A percentile compares a stretch with the other conserved stretches of the same genome.
These are phyloP conservation scores for Betula pendula DNA, from an alignment of 306 rosid genomes.

Conservation along the genomic window DNA sequence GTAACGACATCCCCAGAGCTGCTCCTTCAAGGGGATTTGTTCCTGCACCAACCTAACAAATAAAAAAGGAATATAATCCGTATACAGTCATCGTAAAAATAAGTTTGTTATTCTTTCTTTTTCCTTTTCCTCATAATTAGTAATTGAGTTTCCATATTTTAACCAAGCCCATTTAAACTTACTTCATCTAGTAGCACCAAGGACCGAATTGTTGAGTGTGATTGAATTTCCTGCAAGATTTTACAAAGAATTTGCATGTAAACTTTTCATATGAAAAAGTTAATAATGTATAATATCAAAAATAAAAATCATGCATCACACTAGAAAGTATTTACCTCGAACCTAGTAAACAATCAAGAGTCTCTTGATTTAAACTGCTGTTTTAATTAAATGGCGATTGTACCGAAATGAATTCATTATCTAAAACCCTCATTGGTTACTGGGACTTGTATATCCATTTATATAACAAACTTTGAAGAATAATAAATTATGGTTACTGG, in stretches of 20 bases:
- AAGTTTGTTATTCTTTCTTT: not conserved
- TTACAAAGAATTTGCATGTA: slow-evolving; percentile 12
- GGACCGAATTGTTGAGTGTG: slow-evolving; percentile 67
- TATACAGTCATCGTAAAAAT: not conserved
- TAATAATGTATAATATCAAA: slow-evolving; percentile 9
- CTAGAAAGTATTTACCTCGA: not conserved
- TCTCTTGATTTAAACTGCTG: not conserved
- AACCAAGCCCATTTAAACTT: slow-evolving; percentile 26
- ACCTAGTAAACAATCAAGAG: not conserved
- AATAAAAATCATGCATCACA: not conserved
- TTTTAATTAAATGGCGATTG: not conserved
- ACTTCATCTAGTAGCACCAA: slow-evolving; percentile 92
- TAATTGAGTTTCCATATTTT: slow-evolving; percentile 15
- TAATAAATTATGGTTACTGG: not conserved
- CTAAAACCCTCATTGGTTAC: not conserved
- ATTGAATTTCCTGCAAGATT: slow-evolving; percentile 71
- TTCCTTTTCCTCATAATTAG: slow-evolving; percentile 12
- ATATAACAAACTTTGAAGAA: not conserved
- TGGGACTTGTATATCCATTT: not conserved
- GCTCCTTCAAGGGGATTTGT: slow-evolving; percentile 99
- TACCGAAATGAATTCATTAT: not conserved
- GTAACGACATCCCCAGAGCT: slow-evolving; percentile 84
- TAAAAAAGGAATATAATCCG: slow-evolving; percentile 21
- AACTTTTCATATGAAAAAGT: slow-evolving; percentile 10
- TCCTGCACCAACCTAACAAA: slow-evolving; percentile 92